Evolutionary conservation across 129 eudicot genomes (phyloP).

Genomic region (Helichrysum umbraculigerum): DNA sequence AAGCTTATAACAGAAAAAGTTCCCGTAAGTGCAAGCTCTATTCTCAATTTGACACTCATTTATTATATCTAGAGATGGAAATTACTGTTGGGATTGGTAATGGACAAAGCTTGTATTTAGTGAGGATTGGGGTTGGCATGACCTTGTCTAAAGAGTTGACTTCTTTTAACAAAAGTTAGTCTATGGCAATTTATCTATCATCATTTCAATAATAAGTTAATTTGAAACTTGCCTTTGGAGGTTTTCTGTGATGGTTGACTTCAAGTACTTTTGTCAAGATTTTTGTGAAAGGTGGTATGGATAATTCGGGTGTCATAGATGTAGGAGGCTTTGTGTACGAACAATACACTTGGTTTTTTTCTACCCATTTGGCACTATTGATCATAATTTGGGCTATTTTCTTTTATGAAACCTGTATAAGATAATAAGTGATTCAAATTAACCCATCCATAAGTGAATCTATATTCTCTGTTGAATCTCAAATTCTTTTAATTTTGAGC

Average conservation of each 20-base stretch:
- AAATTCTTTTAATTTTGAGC: neutral
- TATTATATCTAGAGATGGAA: neutral
- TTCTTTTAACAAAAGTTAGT: too few species aligned
- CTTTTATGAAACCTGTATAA: neutral
- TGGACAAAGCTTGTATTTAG: neutral
- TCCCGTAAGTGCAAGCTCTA: constrained; percentile 55
- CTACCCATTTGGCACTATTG: neutral
- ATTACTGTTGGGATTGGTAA: neutral
- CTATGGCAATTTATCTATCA: too few species aligned
- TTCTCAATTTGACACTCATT: neutral
- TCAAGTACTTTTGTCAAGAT: too few species aligned
- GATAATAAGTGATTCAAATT: neutral
- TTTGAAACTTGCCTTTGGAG: too few species aligned
- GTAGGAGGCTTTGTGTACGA: too few species aligned
- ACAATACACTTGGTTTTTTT: neutral
- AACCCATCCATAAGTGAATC: neutral
- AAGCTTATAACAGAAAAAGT: constrained; percentile 65
- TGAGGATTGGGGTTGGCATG: too few species aligned
- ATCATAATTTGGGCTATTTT: neutral
- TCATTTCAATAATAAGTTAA: too few species aligned
- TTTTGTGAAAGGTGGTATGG: too few species aligned
- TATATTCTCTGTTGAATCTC: neutral
- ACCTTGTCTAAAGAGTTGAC: too few species aligned
- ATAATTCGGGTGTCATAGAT: too few species aligned
- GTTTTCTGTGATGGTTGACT: too few species aligned